Base-by-base conservation (phyloP, 305 asterid species). In the Andrographis paniculata region DNA sequence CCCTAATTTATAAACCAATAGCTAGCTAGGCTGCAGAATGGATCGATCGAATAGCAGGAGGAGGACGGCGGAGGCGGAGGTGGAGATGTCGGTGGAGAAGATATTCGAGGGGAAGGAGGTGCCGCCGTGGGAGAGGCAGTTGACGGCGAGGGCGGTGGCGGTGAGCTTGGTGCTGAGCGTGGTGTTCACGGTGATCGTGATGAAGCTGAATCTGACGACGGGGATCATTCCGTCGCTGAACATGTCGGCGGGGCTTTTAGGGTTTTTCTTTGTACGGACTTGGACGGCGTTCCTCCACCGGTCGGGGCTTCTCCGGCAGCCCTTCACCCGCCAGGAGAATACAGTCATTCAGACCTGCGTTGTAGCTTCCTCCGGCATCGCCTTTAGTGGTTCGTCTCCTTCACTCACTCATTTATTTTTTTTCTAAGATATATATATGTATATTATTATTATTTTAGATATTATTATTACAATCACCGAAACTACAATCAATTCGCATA, bases 381-480 rank as follows among this genome's bases (percentile, higher is more conserved):
- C 79, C 42, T 72, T 58, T 8, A 69, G 79, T 14, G 69, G 79
- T 72, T n/a, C n/a, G n/a, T n/a, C n/a, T n/a, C n/a, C n/a, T n/a
- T n/a, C n/a, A n/a, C n/a, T n/a, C n/a, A n/a, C n/a, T n/a, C n/a
- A n/a, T n/a, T n/a, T n/a, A n/a, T n/a, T n/a, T n/a, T n/a, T n/a
- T n/a, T n/a, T n/a, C n/a, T n/a, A n/a, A n/a, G n/a, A n/a, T n/a
- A n/a, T n/a, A n/a, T n/a, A n/a, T n/a, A n/a, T n/a, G n/a, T n/a
- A n/a, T n/a, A n/a, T n/a, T n/a, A n/a, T n/a, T n/a, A n/a, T n/a
- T n/a, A n/a, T n/a, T n/a, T n/a, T n/a, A n/a, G n/a, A n/a, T n/a
- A n/a, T n/a, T n/a, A n/a, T n/a, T n/a, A n/a, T n/a, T n/a, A n/a
- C n/a, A n/a, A n/a, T n/a, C n/a, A n/a, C n/a, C n/a, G n/a, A n/a